A percentile compares a stretch with the other conserved stretches of the same genome.
phyloP scores from a whole-genome alignment of 2,329 filamentous ascomycete species.

The Nothophaeocryptopus gaeumannii region DNA sequence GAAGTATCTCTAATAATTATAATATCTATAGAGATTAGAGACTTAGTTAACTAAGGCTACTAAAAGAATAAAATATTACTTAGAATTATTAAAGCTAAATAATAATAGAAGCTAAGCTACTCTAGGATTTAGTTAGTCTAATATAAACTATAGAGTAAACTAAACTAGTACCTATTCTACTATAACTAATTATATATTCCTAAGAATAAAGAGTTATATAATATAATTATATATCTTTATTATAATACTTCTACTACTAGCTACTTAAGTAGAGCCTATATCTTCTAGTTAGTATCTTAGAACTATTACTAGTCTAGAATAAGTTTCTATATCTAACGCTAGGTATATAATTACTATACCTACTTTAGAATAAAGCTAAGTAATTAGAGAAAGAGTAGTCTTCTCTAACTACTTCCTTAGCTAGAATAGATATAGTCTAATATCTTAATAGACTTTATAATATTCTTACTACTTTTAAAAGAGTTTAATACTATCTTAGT shows the following conservation, averaged over 20 bases:
- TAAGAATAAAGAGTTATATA: conserved; percentile 2
- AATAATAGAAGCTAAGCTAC: not conserved
- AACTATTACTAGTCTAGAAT: conserved; percentile 5
- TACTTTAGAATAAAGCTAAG: conserved; percentile 4
- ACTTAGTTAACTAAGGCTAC: not conserved
- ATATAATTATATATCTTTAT: conserved; percentile 12
- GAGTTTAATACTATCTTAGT: too few species aligned
- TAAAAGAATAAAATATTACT: not conserved
- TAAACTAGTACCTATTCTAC: conserved; percentile 1
- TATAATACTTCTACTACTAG: conserved; percentile 3
- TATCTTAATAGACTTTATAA: too few species aligned
- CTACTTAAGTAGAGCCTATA: conserved; percentile 6
- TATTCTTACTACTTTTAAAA: too few species aligned
- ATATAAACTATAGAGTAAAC: not conserved
- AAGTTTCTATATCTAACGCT: conserved; percentile 7
- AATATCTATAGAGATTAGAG: not conserved
- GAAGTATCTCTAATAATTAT: not conserved
- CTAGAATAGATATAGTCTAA: conserved; percentile 7
- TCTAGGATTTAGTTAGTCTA: not conserved
- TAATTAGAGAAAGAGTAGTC: conserved; percentile 6
- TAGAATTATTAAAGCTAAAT: conserved; percentile 2
- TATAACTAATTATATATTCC: too few species aligned
- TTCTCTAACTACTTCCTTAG: not conserved
- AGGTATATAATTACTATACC: conserved; percentile 4
- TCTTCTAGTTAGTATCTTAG: conserved; percentile 6